phyloP scores from a whole-genome alignment of 1,284 basidiomycete species.

The Rhodofomes roseus region DNA sequence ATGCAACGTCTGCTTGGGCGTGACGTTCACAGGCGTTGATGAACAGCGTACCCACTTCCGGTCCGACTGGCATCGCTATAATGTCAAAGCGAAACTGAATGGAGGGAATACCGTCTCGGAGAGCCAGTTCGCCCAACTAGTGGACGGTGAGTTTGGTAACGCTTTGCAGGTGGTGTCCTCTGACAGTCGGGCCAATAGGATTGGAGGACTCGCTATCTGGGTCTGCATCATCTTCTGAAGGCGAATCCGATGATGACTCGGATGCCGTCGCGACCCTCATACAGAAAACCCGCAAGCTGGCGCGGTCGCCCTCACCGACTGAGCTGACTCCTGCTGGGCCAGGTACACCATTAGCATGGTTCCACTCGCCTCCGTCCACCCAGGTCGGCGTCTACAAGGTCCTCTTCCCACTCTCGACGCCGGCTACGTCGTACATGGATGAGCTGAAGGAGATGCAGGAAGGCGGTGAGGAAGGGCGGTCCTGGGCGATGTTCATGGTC shows the following conservation, averaged over 20 bases:
- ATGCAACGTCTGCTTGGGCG: conserved; percentile 78
- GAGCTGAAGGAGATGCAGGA: conserved; percentile 69
- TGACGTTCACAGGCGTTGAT: conserved; percentile 69
- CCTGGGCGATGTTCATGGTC: conserved; percentile 93
- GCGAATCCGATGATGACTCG: conserved; percentile 43
- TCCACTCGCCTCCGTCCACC: conserved; percentile 77
- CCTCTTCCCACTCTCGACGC: conserved; percentile 54
- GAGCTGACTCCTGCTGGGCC: conserved; percentile 41
- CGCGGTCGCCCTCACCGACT: conserved; percentile 47
- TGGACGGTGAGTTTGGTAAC: conserved; percentile 53
- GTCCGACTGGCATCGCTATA: conserved; percentile 98
- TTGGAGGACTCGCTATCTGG: conserved; percentile 89
- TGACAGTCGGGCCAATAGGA: conserved; percentile 37
- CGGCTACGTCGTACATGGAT: conserved; percentile 42
- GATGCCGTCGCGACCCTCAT: conserved; percentile 65
- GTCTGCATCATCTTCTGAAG: conserved; percentile 69
- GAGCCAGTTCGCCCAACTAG: conserved; percentile 67
- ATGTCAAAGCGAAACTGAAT: conserved; percentile 78
- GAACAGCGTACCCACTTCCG: conserved; percentile 88
- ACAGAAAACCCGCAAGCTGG: conserved; percentile 49
- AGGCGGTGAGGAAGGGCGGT: conserved; percentile 59
- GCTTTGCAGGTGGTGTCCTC: neutral
- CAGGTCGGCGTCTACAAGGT: conserved; percentile 89
- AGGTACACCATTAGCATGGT: conserved; percentile 84
- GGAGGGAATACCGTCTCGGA: conserved; percentile 64